A percentile compares a stretch with the other conserved stretches of the same genome.
Conservation (phyloP, 805 yeast species). For the Sugiyamaella smithiae region DNA sequence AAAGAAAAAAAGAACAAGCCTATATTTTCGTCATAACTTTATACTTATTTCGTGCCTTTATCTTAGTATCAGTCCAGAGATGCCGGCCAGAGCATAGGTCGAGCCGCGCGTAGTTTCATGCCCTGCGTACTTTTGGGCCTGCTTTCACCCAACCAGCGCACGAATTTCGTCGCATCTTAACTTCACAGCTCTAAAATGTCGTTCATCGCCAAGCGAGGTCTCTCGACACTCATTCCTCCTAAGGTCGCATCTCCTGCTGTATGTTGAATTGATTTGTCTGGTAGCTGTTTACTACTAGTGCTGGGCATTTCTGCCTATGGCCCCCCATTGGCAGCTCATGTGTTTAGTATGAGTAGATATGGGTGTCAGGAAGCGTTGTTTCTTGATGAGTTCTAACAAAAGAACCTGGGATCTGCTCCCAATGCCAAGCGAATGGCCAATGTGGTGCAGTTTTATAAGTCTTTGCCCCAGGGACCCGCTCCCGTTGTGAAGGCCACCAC, state of each 20-base stretch:
- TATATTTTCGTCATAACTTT: no score
- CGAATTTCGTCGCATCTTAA: neutral
- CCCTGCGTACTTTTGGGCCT: slow-evolving; percentile 1
- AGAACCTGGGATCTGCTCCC: slow-evolving; percentile 93
- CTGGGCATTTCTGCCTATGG: no score
- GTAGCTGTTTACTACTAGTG: no score
- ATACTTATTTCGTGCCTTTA: no score
- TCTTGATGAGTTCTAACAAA: slow-evolving; percentile 14
- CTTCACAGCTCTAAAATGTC: slow-evolving; percentile 49
- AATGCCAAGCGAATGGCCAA: slow-evolving; percentile 95
- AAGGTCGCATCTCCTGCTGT: slow-evolving; percentile 95
- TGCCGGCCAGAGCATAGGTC: no score
- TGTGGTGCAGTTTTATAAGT: slow-evolving; percentile 93
- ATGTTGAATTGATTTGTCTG: slow-evolving; percentile 41
- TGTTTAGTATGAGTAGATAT: no score
- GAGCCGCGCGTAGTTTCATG: neutral
- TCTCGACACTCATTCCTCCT: slow-evolving; percentile 97
- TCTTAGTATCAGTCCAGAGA: no score
- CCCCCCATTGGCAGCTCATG: no score
- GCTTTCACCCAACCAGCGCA: slow-evolving; percentile 6
- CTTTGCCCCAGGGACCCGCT: slow-evolving; percentile 91
- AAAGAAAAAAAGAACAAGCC: no score
- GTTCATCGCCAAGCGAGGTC: slow-evolving; percentile 83
- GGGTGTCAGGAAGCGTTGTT: no score
- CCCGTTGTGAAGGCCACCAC: slow-evolving; percentile 61